Evolutionary conservation across 495 filamentous ascomycete species (phyloP), one percentile per base, ranked within the genome.

Genomic region (Annulohypoxylon bovei): DNA sequence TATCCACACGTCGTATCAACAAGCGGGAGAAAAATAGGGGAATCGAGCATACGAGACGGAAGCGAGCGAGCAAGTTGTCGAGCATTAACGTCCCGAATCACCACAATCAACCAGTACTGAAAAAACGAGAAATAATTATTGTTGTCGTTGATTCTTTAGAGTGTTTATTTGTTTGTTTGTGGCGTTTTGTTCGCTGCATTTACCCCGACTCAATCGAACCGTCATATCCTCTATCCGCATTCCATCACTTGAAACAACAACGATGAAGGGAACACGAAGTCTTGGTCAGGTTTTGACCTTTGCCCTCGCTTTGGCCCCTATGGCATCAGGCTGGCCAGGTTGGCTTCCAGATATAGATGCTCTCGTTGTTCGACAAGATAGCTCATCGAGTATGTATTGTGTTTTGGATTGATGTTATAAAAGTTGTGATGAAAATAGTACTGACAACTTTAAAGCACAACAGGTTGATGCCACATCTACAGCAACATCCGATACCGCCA

Each of bases 231-330:
- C 28, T 18, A 54, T 65, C 39, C 42, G 40, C 47, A 63, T 65
- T 65, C 55, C 32, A 64, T 65, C 60, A 16, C 27, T 61, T 20
- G 16, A 59, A 49, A 56, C 49, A 32, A 67, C 44, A 27, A 65
- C 60, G 30, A 72, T 72, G 70, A 68, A 68, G 60, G 70, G 64
- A 65, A 28, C 60, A 64, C 59, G 65, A 18, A 68, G 60, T 27
- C 64, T 72, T 61, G 55, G 65, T 72, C 70, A 72, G 11, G 14
- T 72, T n/a, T 56, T 72, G 65, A 65, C 70, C 65, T 3, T 57
- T 42, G 60, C 70, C 40, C 60, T 72, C 54, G 70, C 70, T 62
- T 57, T 68, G 22, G 35, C 59, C 28, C 70, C 70, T 57, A 42
- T 72, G 32, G 58, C 50, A 39, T 72, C 70, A n/a, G 64, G 60